phyloP scores from a whole-genome alignment of 768 basidiomycete genomes.

The Leucogyrophana mollusca region DNA sequence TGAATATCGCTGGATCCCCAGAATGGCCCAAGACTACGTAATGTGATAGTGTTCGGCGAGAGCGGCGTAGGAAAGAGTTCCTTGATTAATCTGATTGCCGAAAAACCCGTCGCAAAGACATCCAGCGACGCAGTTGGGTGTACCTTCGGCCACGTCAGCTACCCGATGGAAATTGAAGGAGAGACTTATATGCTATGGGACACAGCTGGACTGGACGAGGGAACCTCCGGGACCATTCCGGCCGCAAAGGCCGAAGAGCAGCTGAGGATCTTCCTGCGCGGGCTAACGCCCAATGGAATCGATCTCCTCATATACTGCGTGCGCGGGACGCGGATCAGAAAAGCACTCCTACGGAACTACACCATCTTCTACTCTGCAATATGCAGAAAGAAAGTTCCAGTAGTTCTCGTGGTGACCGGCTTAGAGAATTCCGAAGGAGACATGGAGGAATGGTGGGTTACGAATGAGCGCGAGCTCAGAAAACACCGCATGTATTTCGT shows the following conservation, averaged over 20 bases:
- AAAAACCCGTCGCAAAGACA: slow-evolving; percentile 20
- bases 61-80: slow-evolving; percentile 41
- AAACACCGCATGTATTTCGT: slow-evolving; percentile 33
- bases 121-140: slow-evolving; percentile 32
- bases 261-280: slow-evolving; percentile 32
- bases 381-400: slow-evolving; percentile 28
- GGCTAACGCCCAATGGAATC: slow-evolving; percentile 25
- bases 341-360: slow-evolving; percentile 26
- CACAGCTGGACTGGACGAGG: slow-evolving; percentile 32
- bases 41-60: slow-evolving; percentile 42
- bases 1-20: no score
- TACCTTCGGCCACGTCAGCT: slow-evolving; percentile 27
- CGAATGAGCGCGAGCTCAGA: slow-evolving; percentile 32
- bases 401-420: slow-evolving; percentile 34
- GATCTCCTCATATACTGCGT: slow-evolving; percentile 33
- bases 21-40: slow-evolving; percentile 12
- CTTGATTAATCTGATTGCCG: slow-evolving; percentile 38
- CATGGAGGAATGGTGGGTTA: slow-evolving; percentile 40
- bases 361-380: slow-evolving; percentile 26
- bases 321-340: slow-evolving; percentile 30
- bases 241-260: slow-evolving; percentile 20
- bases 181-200: slow-evolving; percentile 26
- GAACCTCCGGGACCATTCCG: slow-evolving; percentile 24
- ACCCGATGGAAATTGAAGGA: slow-evolving; percentile 20
- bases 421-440: slow-evolving; percentile 27